Base-by-base conservation (phyloP, 148 eudicot species). In the Selenicereus undatus region DNA sequence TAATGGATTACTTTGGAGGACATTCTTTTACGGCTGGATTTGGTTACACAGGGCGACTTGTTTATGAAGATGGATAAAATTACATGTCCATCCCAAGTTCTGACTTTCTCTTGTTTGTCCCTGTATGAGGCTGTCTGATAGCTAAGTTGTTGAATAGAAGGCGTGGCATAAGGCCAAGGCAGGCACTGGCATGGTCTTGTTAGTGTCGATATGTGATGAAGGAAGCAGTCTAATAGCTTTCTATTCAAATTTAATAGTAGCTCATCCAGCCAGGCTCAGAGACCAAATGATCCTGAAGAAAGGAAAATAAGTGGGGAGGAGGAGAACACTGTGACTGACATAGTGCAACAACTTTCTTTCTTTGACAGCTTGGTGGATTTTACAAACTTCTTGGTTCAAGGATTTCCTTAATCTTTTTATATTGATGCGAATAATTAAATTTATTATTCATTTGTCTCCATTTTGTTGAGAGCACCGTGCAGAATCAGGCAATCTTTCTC, bases 1-100 rank as follows among this genome's bases (percentile, higher is more conserved):
- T 14, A 80, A 71, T 68, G 80, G n/a, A 80, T 76, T 76, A 20
- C 76, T 75, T n/a, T n/a, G n/a, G 2, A 76, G 43, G 64, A 76
- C 73, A 56, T 26, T 35, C 24, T 27, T 14, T 50, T 69, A 39
- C 79, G 80, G 22, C 62, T 56, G 69, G 43, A 36, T 66, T 75
- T 48, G 75, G 74, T 43, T 11, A 78, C 75, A 62, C 20, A 54
- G 60, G 58, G 43, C 32, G 14, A 69, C 76, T 39, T 35, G 72
- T 54, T n/a, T 76, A 54, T 75, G 71, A 68, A 27, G 36, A 36
- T 69, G 27, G 39, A 58, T 22, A 73, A 72, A 35, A 77, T 54
- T 58, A 27, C 74, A 50, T 48, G 17, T 26, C 42, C 24, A 18
- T 73, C 30, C 30, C 14, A 73, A 45, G 1, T 22, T 24, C 48